phyloP scores from a whole-genome alignment of 306 rosid species.

The Casuarina cunninghamiana region DNA sequence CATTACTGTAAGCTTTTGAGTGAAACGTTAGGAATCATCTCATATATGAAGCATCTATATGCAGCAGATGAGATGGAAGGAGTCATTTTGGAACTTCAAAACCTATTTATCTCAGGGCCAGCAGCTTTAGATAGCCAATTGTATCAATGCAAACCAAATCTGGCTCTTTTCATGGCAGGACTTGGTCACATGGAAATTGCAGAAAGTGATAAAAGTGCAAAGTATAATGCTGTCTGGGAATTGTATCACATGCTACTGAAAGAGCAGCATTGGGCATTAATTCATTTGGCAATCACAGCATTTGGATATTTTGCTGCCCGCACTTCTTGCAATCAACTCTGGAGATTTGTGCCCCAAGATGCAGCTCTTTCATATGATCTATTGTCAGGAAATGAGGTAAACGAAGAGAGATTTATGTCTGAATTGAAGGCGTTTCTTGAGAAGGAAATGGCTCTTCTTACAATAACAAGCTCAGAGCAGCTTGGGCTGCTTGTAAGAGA shows the following conservation, averaged over 20 bases:
- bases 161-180: constrained; percentile 75
- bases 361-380: constrained; percentile 83
- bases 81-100: constrained; percentile 61
- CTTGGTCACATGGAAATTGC: constrained; percentile 60
- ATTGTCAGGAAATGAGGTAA: constrained; percentile 54
- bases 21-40: constrained; percentile 66
- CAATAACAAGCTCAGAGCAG: constrained; percentile 56
- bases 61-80: constrained; percentile 57
- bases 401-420: constrained; percentile 56
- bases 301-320: constrained; percentile 73
- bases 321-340: constrained; percentile 61
- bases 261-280: constrained; percentile 83
- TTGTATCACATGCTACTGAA: constrained; percentile 71
- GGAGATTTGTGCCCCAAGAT: constrained; percentile 75
- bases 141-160: constrained; percentile 74
- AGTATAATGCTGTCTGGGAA: constrained; percentile 56
- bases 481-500: constrained; percentile 62
- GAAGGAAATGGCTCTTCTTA: constrained; percentile 64
- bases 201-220: constrained; percentile 55
- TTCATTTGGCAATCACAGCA: constrained; percentile 70
- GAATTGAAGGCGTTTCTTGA: constrained; percentile 65
- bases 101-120: constrained; percentile 65
- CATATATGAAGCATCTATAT: constrained; percentile 56
- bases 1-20: constrained; percentile 57
- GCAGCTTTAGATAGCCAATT: constrained; percentile 39